phyloP scores from a whole-genome alignment of 192 early-diverging fungal genomes.

The Coemansia asiatica region DNA sequence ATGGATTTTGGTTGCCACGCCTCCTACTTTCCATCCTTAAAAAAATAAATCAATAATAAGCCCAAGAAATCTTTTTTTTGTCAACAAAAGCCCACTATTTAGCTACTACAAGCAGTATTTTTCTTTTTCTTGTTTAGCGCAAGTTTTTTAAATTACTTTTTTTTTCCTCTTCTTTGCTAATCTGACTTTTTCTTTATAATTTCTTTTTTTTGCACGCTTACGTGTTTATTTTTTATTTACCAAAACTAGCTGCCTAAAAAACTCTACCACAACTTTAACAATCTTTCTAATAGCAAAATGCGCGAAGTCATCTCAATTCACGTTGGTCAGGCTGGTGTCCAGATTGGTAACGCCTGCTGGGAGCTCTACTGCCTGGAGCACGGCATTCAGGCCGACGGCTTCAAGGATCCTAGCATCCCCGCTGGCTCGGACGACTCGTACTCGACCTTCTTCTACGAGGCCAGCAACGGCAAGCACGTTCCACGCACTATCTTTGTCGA shows the following conservation, averaged over 20 bases:
- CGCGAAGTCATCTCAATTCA: slow-evolving; percentile 78
- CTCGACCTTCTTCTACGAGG: slow-evolving; percentile 99
- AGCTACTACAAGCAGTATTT: not conserved
- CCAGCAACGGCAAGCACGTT: slow-evolving; percentile 98
- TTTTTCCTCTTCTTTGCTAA: slow-evolving; percentile 2
- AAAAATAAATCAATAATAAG: not conserved
- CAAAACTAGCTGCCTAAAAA: slow-evolving; percentile 4
- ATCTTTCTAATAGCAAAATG: slow-evolving; percentile 49
- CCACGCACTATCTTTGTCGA: slow-evolving; percentile 99
- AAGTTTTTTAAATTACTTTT: not conserved
- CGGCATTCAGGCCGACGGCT: slow-evolving; percentile 95
- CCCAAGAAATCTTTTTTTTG: not conserved
- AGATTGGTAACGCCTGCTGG: slow-evolving; percentile 99
- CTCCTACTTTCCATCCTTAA: not conserved
- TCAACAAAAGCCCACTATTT: slow-evolving; percentile 1
- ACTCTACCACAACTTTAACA: not conserved
- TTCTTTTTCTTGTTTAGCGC: not conserved
- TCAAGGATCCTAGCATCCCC: slow-evolving; percentile 30
- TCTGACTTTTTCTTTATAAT: slow-evolving; percentile 10
- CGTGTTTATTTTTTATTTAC: not conserved
- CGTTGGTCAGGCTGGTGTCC: slow-evolving; percentile 95
- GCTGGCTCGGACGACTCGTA: slow-evolving; percentile 77
- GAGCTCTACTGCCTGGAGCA: slow-evolving; percentile 97
- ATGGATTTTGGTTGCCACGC: not conserved
- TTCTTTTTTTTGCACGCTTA: slow-evolving; percentile 7